Base-by-base conservation (phyloP, 306 rosid genomes). In the Citrullus colocynthis region DNA sequence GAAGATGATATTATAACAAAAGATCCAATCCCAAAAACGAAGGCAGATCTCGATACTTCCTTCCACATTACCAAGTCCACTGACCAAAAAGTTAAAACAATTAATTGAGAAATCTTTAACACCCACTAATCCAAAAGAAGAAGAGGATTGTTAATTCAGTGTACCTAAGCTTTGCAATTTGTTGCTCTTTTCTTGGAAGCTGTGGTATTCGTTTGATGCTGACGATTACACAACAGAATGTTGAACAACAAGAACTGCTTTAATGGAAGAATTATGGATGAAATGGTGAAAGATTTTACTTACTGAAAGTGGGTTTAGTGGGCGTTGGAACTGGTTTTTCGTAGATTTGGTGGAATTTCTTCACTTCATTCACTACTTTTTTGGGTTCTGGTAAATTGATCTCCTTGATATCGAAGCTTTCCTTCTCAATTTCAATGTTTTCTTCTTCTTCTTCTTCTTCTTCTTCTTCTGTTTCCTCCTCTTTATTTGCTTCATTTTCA, bases 31-130 rank as follows among this genome's bases (percentile, higher is more conserved):
- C 96, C 96, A 36, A 91, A 90, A 30, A 90, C 86, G 78, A 93
- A 92, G 45, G 92, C 93, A 20, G 98, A 93, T 87, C 97, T 93
- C 79, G 98, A 85, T 74, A 88, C 83, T 61, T 93, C 97, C 78
- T 84, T 93, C 98, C 98, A 93, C 98, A 93, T 90, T 61, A 91
- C 69, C 55, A 93, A 90, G 79, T 91, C 97, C 84, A 87, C 98
- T 93, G 88, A 71, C 52, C 44, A 48, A 15, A 30, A 57, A 36
- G 30, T n/a, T 74, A 72, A 20, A 44, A 54, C 20, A 61, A 51
- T 76, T 61, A 49, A 76, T 65, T 37, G 73, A n/a, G 7, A 65
- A 65, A 39, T 39, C 7, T 34, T 36, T 24, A 9, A 39, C 28
- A 51, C 58, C 16, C 51, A 66, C 8, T 39, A 12, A 69, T 45